Evolutionary conservation across 2,329 filamentous ascomycete genomes (phyloP).

Genomic region (Fusarium poae): DNA sequence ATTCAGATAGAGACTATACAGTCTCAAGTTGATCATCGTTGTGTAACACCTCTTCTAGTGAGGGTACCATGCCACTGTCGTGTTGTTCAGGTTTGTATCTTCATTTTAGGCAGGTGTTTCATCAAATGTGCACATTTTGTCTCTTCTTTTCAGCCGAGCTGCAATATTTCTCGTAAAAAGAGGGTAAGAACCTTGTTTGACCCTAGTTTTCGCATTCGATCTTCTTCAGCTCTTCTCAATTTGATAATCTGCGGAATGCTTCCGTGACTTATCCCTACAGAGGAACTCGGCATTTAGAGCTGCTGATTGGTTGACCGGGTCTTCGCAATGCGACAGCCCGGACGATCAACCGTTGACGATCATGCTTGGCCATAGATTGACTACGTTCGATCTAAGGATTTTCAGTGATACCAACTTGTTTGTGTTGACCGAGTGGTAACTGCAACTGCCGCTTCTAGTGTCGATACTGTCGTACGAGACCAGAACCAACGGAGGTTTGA

Average conservation of each 20-base stretch:
- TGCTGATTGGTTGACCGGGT: slow-evolving; percentile 5
- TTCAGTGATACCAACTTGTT: neutral
- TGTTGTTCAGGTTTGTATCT: neutral
- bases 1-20: neutral
- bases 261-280: slow-evolving; percentile 6
- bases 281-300: neutral
- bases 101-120: slow-evolving; percentile 4
- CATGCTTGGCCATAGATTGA: slow-evolving; percentile 4
- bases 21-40: slow-evolving; percentile 33
- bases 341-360: slow-evolving; percentile 25
- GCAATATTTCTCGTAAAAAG: neutral
- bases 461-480: neutral
- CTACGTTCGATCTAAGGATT: neutral
- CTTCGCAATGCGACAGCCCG: slow-evolving; percentile 4
- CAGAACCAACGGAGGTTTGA: slow-evolving; percentile 1
- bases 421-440: neutral
- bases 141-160: slow-evolving; percentile 30
- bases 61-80: neutral
- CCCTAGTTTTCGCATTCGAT: slow-evolving; percentile 4
- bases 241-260: neutral
- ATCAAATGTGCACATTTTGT: neutral
- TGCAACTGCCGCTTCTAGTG: neutral
- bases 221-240: slow-evolving; percentile 37
- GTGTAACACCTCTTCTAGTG: slow-evolving; percentile 1
- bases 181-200: slow-evolving; percentile 13